Conservation (phyloP, 2,329 filamentous ascomycete species). For the Fusarium albidum region DNA sequence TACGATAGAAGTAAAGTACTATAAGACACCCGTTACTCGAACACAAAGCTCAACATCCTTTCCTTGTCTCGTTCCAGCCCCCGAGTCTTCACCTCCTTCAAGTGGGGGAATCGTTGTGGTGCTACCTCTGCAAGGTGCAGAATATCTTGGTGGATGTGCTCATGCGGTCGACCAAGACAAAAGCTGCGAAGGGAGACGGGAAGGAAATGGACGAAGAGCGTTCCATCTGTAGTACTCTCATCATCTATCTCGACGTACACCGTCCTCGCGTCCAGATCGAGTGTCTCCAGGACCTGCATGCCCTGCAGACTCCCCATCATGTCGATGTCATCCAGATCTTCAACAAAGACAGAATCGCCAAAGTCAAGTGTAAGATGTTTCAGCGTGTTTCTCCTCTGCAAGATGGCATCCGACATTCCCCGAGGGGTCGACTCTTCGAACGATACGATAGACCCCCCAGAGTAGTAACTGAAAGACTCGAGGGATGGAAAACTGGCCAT, state of each 20-base stretch:
- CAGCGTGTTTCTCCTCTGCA: not conserved
- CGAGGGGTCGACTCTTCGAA: not conserved
- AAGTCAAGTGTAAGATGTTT: not conserved
- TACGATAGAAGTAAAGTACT: too few relatives aligned
- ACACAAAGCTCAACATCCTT: too few relatives aligned
- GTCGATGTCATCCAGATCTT: not conserved
- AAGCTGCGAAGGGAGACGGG: not conserved
- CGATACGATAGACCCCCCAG: not conserved
- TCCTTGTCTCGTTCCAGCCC: too few relatives aligned
- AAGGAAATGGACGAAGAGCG: not conserved
- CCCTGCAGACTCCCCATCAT: not conserved
- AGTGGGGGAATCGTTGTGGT: not conserved
- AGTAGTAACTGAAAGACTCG: not conserved
- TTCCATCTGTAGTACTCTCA: not conserved
- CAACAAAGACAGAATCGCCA: not conserved
- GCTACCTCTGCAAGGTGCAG: not conserved
- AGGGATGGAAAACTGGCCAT: not conserved
- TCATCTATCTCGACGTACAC: not conserved
- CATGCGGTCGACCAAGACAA: not conserved
- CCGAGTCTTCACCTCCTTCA: not conserved
- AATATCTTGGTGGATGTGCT: not conserved
- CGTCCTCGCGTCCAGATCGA: not conserved
- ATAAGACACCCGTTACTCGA: too few relatives aligned
- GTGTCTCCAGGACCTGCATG: not conserved
- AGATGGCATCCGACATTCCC: not conserved